A percentile compares a stretch with the other conserved stretches of the same genome.
phyloP scores from a whole-genome alignment of 2,329 filamentous ascomycete species.

The Microdochium nivale region DNA sequence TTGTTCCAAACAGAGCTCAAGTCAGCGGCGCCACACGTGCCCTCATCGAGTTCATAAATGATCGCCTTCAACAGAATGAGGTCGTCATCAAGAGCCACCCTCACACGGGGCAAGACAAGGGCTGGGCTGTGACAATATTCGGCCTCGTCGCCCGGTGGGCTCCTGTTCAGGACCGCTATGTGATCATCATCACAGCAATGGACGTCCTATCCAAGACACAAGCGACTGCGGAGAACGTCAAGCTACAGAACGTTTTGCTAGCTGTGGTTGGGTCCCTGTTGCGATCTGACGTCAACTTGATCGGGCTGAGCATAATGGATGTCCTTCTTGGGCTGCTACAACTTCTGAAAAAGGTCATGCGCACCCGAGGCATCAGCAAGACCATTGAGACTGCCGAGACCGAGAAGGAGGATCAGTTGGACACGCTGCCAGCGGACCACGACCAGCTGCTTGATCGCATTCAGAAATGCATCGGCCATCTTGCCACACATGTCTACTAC shows the following conservation, averaged over 20 bases:
- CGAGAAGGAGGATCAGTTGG: constrained; percentile 23
- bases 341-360: constrained; percentile 68
- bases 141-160: constrained; percentile 77
- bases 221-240: constrained; percentile 61
- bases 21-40: constrained; percentile 68
- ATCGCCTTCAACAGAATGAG: constrained; percentile 43
- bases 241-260: constrained; percentile 66
- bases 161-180: constrained; percentile 88
- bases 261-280: constrained; percentile 76
- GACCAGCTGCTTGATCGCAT: constrained; percentile 61
- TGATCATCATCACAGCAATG: constrained; percentile 75
- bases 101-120: constrained; percentile 37
- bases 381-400: constrained; percentile 11
- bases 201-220: constrained; percentile 64
- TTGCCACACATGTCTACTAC: constrained; percentile 95
- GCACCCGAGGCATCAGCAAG: constrained; percentile 4
- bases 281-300: constrained; percentile 83
- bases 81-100: constrained; percentile 41
- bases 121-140: constrained; percentile 79
- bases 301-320: constrained; percentile 94
- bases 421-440: constrained; percentile 40
- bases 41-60: constrained; percentile 66
- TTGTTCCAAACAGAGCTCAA: constrained; percentile 72
- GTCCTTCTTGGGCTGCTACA: constrained; percentile 77
- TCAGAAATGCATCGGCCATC: constrained; percentile 76